A percentile compares a stretch with the other conserved stretches of the same genome.
Evolutionary conservation across 1,284 basidiomycete genomes (phyloP).

Genomic region (Megacollybia platyphylla): DNA sequence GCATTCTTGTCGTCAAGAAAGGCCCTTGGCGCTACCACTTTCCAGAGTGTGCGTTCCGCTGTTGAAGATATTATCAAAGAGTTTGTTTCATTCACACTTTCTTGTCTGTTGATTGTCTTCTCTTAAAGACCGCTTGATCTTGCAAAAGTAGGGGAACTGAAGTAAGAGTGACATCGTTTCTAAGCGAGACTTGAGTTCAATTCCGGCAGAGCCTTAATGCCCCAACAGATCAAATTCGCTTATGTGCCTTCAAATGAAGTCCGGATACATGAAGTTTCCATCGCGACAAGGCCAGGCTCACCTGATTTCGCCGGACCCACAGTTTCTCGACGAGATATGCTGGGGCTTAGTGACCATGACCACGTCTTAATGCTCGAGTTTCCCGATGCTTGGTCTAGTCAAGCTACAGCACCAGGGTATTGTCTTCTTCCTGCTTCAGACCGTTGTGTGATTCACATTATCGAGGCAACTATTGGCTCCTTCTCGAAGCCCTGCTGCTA

Average conservation of each 20-base stretch:
- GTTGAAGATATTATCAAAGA: conserved; percentile 70
- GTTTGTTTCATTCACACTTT: conserved; percentile 18
- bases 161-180: conserved; percentile 28
- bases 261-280: conserved; percentile 33
- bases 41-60: conserved; percentile 62
- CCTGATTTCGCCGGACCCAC: conserved; percentile 25
- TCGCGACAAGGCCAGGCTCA: conserved; percentile 13
- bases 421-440: conserved; percentile 1
- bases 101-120: conserved; percentile 4
- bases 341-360: conserved; percentile 24
- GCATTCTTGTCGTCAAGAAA: conserved; percentile 81
- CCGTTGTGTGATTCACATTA: conserved; percentile 3
- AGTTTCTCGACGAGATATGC: conserved; percentile 7
- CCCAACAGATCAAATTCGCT: conserved; percentile 71
- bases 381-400: conserved; percentile 39
- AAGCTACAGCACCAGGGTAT: conserved; percentile 7
- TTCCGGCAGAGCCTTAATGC: conserved; percentile 55
- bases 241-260: conserved; percentile 65
- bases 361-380: conserved; percentile 70
- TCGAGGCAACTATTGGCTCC: conserved; percentile 26
- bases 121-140: conserved; percentile 66
- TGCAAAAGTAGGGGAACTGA: conserved; percentile 71
- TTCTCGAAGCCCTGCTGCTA: conserved; percentile 40
- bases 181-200: background rate
- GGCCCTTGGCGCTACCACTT: conserved; percentile 65